Base-by-base conservation (phyloP, 2,329 filamentous ascomycete genomes). In the Parascedosporium putredinis region DNA sequence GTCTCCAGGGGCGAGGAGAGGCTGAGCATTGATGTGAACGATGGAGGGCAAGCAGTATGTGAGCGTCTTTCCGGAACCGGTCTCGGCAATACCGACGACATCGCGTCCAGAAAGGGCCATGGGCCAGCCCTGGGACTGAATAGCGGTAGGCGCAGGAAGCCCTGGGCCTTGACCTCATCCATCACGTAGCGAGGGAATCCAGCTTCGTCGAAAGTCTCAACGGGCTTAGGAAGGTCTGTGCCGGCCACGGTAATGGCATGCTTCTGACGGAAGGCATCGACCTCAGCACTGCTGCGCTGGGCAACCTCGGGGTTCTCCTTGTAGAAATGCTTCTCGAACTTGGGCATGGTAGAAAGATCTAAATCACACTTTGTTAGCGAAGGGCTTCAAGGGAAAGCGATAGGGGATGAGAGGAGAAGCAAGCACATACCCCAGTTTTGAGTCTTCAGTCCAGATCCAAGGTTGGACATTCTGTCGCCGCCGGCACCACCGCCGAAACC, bases 281-380 rank as follows among this genome's bases (percentile, higher is more conserved):
- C 86, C 55, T 97, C 91, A 51, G 79, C 79, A 38, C 79, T 66
- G 10, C 88, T 82, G 62, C 93, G 87, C 60, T 69, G 74, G 54
- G 81, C 70, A 53, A 98, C 91, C 53, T 81, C 80, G 27, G 84
- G 77, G 64, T 93, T 83, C 71, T 97, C 93, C 75, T 97, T 95
- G 80, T 98, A 98, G 74, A 98, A 98, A 7, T 87, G 90, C 73
- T 98, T 98, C 67, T 98, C 93, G 72, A 98, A 98, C 70, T 97
- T 97, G 60, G 93, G 91, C 43, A 98, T 64, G 5, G 83, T 67
- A 62, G 67, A 74, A 49, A 93, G 60, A 65, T 98, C 93, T 93
- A 57, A 18, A 46, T 33, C 5, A 20, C 40, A 16, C 5, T 52
- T 64, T 60, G 64, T 59, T 51, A 54, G 40, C n/a, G n/a, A n/a